Base-by-base conservation (phyloP, 2,329 filamentous ascomycete genomes). In the Mycosphaerella sp. region DNA sequence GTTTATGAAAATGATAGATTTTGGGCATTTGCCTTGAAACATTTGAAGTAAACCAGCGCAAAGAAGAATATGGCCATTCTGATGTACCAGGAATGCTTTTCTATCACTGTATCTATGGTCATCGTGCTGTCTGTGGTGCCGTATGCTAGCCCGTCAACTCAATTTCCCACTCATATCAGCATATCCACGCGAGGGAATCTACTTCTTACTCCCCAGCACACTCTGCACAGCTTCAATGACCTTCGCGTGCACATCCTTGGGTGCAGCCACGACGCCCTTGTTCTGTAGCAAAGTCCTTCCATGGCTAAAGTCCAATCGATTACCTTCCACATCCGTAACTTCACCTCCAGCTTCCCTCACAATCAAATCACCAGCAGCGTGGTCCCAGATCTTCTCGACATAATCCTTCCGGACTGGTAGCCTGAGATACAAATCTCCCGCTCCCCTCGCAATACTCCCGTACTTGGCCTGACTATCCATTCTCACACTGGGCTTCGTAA, bases 381-480 rank as follows among this genome's bases (percentile, higher is more conserved):
- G 93, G 69, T 98, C 93, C 93, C 93, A 98, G 63, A 98, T 98
- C 82, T 98, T 98, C 79, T 98, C 93, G 71, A 95, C 84, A 75
- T 98, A 98, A 51, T 86, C 85, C 64, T 85, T 86, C 69, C 82
- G 87, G 29, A 89, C 86, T 3, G 93, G 93, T 55, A 98, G 76
- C 51, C 95, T 82, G 54, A 98, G 80, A 74, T 98, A 98, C 61
- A 98, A 85, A 68, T 98, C 93, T 47, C 91, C 93, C 4, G 91
- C 90, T 44, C 93, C 93, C 59, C 93, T 81, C 36, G 93, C 93
- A 69, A 98, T 95, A 36, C 88, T 93, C 58, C 86, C 92, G 74
- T 98, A 98, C 74, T 98, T 98, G 64, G 93, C 92, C 74, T 98
- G 93, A 49, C 89, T 95, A 75, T 98, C 93, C 86, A 98, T 93